Evolutionary conservation across 805 yeast genomes (phyloP).

Genomic region (Lachancea quebecensis): DNA sequence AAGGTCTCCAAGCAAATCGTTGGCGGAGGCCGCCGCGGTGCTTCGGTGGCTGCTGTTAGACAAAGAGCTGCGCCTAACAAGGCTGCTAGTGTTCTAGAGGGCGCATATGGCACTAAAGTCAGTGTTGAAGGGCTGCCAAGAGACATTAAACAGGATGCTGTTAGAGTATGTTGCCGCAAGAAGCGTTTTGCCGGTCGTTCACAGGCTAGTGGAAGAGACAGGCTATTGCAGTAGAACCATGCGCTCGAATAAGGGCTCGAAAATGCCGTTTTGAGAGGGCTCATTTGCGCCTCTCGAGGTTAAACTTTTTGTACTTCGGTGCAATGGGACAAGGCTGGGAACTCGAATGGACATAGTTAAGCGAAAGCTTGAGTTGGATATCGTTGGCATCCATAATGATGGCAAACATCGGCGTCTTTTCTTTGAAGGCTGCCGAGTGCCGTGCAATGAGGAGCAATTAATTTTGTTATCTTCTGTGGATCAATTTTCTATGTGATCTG

Average conservation of each 20-base stretch:
- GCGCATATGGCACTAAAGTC: constrained; percentile 66
- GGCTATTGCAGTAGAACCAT: neutral
- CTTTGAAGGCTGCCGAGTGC: neutral
- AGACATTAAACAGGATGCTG: constrained; percentile 77
- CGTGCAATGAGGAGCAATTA: constrained; percentile 25
- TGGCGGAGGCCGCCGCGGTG: constrained; percentile 21
- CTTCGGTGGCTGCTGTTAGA: constrained; percentile 17
- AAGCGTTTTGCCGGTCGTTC: neutral
- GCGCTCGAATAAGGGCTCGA: neutral
- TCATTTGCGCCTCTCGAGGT: no score
- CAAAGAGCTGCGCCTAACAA: constrained; percentile 30
- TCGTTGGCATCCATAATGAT: neutral
- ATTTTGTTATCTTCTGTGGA: constrained; percentile 23
- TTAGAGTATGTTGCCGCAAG: constrained; percentile 60
- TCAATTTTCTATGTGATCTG: no score
- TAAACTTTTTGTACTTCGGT: neutral
- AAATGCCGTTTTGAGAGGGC: no score
- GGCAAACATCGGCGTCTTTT: neutral
- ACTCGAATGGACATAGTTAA: neutral
- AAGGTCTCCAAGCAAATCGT: constrained; percentile 30
- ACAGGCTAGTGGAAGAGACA: constrained; percentile 4
- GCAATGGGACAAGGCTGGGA: constrained; percentile 2
- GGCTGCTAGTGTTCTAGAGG: constrained; percentile 37
- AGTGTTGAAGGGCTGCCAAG: constrained; percentile 80
- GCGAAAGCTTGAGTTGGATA: neutral